Conservation (phyloP, 1,284 basidiomycete genomes). For the Nidula niveotomentosa region DNA sequence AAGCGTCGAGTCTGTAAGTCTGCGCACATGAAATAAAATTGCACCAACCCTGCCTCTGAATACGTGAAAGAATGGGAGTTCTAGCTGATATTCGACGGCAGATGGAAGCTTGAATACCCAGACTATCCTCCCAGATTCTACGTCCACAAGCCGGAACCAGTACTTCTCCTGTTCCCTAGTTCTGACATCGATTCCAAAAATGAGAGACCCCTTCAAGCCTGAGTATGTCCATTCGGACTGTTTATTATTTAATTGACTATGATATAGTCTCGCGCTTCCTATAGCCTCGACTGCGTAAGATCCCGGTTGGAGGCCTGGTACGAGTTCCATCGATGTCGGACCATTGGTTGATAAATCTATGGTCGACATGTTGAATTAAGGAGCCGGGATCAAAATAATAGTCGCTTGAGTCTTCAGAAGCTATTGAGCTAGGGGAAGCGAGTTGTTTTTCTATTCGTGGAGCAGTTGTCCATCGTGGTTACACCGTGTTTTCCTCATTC, state of each 20-base stretch:
- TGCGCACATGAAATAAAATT: not conserved
- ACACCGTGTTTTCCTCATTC: too few species aligned
- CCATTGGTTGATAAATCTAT: too few species aligned
- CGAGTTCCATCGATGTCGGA: not conserved
- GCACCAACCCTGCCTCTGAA: conserved; percentile 78
- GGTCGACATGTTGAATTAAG: too few species aligned
- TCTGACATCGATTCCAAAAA: conserved; percentile 67
- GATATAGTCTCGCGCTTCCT: conserved; percentile 46
- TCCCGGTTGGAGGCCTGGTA: conserved; percentile 17
- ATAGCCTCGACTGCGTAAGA: conserved; percentile 19
- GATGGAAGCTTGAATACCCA: conserved; percentile 90
- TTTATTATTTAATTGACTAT: conserved; percentile 45
- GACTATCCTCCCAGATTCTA: conserved; percentile 71
- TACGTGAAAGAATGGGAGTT: conserved; percentile 91
- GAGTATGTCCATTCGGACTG: conserved; percentile 67
- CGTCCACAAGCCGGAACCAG: conserved; percentile 75
- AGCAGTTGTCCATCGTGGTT: too few species aligned
- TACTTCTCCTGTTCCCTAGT: conserved; percentile 20
- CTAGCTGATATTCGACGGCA: conserved; percentile 80
- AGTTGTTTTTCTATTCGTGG: too few species aligned
- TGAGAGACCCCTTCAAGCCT: conserved; percentile 69
- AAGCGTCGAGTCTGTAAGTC: conserved; percentile 2
- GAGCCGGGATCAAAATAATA: too few species aligned
- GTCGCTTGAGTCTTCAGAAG: too few species aligned
- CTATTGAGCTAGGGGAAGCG: too few species aligned